Percentiles rank a stretch among this genome's conserved stretches.
Conservation (phyloP, 331 rosid genomes). For the Erythrophleum ivorense region DNA sequence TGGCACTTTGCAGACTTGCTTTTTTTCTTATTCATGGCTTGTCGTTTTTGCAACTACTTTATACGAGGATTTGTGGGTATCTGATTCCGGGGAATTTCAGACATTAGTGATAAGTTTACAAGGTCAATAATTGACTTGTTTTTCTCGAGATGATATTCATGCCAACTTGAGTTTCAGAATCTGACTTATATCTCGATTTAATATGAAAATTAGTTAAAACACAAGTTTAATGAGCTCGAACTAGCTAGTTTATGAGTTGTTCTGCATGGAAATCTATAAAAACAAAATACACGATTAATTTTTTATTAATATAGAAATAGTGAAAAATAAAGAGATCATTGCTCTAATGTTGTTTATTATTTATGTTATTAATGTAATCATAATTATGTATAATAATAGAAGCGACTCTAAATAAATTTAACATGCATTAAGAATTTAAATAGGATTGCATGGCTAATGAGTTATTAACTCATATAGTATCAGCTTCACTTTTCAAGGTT, state of each 20-base stretch:
- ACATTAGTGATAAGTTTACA: background rate
- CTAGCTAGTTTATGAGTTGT: background rate
- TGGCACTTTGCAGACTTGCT: constrained; percentile 20
- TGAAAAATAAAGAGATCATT: no score
- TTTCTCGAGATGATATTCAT: background rate
- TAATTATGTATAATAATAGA: no score
- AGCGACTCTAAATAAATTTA: no score
- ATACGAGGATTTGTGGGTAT: constrained; percentile 40
- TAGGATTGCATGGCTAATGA: no score
- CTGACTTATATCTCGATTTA: background rate
- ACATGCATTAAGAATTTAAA: no score
- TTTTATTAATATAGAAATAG: no score
- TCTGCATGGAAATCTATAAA: no score
- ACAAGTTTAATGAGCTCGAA: background rate
- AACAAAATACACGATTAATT: no score
- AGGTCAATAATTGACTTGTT: constrained; percentile 27
- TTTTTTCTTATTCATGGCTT: constrained; percentile 18
- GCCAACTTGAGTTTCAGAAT: constrained; percentile 27
- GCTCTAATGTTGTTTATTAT: no score
- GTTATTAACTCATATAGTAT: no score
- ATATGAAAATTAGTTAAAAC: background rate
- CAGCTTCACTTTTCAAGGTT: no score
- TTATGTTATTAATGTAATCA: no score
- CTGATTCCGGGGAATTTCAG: constrained; percentile 38
- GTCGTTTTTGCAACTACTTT: constrained; percentile 39